These are phyloP conservation scores for Rhipidocladum racemiflorum DNA, from an alignment of 176 grass and related monocot species.

Conservation along the genomic window DNA sequence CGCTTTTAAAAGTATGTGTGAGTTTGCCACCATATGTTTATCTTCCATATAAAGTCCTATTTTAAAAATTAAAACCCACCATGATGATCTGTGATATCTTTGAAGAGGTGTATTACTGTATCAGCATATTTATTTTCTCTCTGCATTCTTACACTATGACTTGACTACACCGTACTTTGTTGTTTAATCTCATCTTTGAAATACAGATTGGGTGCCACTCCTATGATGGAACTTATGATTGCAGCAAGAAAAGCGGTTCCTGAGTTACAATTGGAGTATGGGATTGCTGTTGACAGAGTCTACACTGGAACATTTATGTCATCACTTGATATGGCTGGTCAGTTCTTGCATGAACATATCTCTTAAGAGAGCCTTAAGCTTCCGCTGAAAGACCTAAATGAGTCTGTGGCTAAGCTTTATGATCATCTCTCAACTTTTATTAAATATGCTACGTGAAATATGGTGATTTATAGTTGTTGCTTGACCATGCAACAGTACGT, in stretches of 20 bases:
- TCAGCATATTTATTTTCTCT: conserved; percentile 5
- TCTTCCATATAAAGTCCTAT: neutral
- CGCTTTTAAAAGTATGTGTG: conserved; percentile 4
- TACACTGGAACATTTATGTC: conserved; percentile 97
- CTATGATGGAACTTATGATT: conserved; percentile 99
- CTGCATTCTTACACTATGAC: neutral
- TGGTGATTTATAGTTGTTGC: conserved; percentile 2
- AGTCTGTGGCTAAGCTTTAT: neutral
- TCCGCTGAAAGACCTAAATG: neutral
- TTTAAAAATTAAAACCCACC: conserved; percentile 15
- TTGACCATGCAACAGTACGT: neutral
- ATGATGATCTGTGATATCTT: conserved; percentile 10
- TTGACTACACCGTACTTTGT: neutral
- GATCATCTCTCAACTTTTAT: neutral
- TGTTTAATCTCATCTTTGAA: conserved; percentile 31
- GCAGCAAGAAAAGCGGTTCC: conserved; percentile 87
- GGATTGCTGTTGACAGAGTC: conserved; percentile 96
- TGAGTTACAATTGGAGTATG: conserved; percentile 87
- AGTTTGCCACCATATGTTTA: neutral
- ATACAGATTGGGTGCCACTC: conserved; percentile 82
- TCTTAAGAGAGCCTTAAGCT: conserved; percentile 5
- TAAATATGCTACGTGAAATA: neutral
- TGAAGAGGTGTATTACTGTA: conserved; percentile 2
- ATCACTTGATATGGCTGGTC: conserved; percentile 99
- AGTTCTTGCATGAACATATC: conserved; percentile 29